phyloP scores from a whole-genome alignment of 2,329 filamentous ascomycete genomes.

The Metarhizium rileyi region DNA sequence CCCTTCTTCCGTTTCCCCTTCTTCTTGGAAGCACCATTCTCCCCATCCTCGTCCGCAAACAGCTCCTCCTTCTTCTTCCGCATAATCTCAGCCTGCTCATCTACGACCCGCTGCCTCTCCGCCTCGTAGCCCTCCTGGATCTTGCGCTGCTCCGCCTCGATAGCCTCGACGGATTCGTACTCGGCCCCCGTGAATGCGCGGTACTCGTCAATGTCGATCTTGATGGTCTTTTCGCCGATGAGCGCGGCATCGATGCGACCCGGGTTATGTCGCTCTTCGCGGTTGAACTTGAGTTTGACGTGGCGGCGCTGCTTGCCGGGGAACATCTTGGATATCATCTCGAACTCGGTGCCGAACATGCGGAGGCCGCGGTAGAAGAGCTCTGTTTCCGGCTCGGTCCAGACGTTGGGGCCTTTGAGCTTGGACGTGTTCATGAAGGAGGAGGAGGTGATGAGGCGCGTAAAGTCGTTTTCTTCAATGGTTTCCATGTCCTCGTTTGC shows the following conservation, averaged over 20 bases:
- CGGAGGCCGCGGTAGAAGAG: constrained; percentile 65
- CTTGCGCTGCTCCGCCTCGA: constrained; percentile 44
- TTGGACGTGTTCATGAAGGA: constrained; percentile 56
- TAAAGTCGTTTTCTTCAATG: constrained; percentile 71
- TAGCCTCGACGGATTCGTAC: constrained; percentile 45
- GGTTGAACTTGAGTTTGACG: constrained; percentile 75
- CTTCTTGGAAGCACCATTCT: constrained; percentile 12
- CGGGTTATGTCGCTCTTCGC: constrained; percentile 62
- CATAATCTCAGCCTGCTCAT: constrained; percentile 38
- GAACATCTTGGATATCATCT: constrained; percentile 70
- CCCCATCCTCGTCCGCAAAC: constrained; percentile 31
- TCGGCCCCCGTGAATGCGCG: constrained; percentile 41
- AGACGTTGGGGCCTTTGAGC: constrained; percentile 53
- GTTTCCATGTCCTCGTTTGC: constrained; percentile 46
- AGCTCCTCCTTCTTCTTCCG: constrained; percentile 39
- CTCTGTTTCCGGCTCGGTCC: constrained; percentile 63
- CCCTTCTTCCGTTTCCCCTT: constrained; percentile 23
- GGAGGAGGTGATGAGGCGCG: constrained; percentile 56
- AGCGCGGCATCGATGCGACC: constrained; percentile 54
- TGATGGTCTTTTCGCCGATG: constrained; percentile 45
- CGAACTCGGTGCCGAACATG: constrained; percentile 77
- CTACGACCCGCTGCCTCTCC: constrained; percentile 30
- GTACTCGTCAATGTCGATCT: constrained; percentile 53
- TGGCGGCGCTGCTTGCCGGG: constrained; percentile 59
- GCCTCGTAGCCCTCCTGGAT: constrained; percentile 35